Base-by-base conservation (phyloP, 1,284 basidiomycete genomes). In the Sporisorium graminicola region DNA sequence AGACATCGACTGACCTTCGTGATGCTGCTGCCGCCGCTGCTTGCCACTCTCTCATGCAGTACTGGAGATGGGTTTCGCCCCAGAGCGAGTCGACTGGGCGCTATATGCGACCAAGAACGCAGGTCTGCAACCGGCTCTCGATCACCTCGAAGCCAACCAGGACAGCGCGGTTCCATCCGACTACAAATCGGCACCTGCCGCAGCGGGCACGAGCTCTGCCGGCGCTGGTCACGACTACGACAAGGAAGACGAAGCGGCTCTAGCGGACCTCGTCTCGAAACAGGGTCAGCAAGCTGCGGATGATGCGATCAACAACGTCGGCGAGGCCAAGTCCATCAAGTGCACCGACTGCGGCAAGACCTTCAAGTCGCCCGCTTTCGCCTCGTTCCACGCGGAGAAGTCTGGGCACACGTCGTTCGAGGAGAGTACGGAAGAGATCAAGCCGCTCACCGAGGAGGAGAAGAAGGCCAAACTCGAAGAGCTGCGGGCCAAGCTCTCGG, bases 311-410 rank as follows among this genome's bases (percentile, higher is more conserved):
- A 69, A 70, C 33, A 66, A 71, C 29, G 71, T 71, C 27, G 75
- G 74, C 8, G 70, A 70, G 26, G 77, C 82, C 14, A 78, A 82
- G 74, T 82, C 80, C 2, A 82, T 85, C 72, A 79, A 81, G 47
- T 85, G 84, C 70, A 62, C 72, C 51, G 79, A 80, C 18, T 85
- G 84, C 51, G 76, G 77, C 43, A 85, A 85, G 60, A 55, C 77
- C 27, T 79, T 86, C 89, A 91, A 90, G 83, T 94, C 93, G 74
- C 91, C 93, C 7, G 94, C 93, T 1, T 88, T 96, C 13, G 95
- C 95, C 20, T 93, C 92, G 79, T 98, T 92, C 87, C 95, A 98
- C 83, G 95, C 95, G 3, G 94, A 97, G 86, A 95, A 95, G 87
- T 93, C 91, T 73, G 95, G 95, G 0, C 95, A 98, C 84, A 92